Evolutionary conservation across 805 yeast genomes (phyloP), one percentile per base, ranked within the genome.

Genomic region (Metschnikowia kofuensis): DNA sequence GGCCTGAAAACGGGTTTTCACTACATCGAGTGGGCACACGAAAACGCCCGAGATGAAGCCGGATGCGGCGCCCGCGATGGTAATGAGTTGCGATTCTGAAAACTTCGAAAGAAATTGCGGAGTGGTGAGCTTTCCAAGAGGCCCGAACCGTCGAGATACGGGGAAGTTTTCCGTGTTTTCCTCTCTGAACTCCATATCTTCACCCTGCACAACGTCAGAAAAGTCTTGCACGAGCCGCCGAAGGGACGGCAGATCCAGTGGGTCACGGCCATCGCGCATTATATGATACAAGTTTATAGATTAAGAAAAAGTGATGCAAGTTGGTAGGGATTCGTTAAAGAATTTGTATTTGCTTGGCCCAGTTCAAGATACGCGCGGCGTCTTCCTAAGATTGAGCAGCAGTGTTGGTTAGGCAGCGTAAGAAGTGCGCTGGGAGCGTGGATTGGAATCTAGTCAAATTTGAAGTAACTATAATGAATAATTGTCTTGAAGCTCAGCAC

Each of bases 1-100:
- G 0, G 97, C 97, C 68, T 92, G 99, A 40, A 91, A 75, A 58
- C 96, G 72, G 6, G 99, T 94, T 67, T 94, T 94, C 12, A 94
- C 92, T 42, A 94, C 99, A 63, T 94, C 99, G 32, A 94, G 70
- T 0, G 99, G 99, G 67, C 98, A 94, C 7, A 94, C 99, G 2
- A 81, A 75, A 2, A 91, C 78, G 0, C 98, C 98, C 0, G 97
- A 84, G 7, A 88, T 62, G 56, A 94, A 86, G 1, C 99, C 99
- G 0, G 97, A 89, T n/a, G 89, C 67, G 0, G 97, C 97, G 0
- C 99, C 99, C 1, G 96, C 80, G 0, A 87, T 58, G 7, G 98
- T 94, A 12, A 87, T 82, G 34, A 89, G 76, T 58, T 84, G 82
- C 7, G 76, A 68, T 6, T 74, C 73, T 6, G 76, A 68, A n/a